Evolutionary conservation across 805 yeast genomes (phyloP).

Genomic region (Metschnikowia dekortorum): DNA sequence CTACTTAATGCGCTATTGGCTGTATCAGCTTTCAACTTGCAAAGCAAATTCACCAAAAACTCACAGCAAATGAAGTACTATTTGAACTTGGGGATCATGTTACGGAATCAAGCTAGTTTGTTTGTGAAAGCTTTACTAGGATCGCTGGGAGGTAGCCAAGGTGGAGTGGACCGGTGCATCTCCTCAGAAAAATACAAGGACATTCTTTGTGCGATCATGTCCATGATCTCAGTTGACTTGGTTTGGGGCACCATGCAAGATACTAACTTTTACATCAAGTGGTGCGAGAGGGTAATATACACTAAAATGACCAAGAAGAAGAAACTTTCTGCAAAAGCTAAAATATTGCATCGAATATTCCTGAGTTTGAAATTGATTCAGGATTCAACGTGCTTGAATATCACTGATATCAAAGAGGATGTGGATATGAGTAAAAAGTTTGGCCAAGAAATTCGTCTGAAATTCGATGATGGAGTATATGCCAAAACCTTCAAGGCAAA

Average conservation of each 20-base stretch:
- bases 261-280: slow-evolving; percentile 67
- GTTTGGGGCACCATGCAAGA: slow-evolving; percentile 91
- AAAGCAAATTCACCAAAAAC: slow-evolving; percentile 63
- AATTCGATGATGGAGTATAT: slow-evolving; percentile 13
- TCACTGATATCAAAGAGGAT: slow-evolving; percentile 33
- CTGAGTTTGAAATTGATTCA: slow-evolving; percentile 71
- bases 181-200: slow-evolving; percentile 72
- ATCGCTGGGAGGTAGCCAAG: slow-evolving; percentile 30
- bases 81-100: slow-evolving; percentile 65
- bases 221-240: slow-evolving; percentile 84
- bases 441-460: slow-evolving; percentile 28
- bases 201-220: slow-evolving; percentile 72
- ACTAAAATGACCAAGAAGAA: slow-evolving; percentile 63
- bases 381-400: slow-evolving; percentile 59
- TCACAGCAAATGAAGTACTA: slow-evolving; percentile 66
- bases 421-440: slow-evolving; percentile 22
- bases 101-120: slow-evolving; percentile 68
- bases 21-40: slow-evolving; percentile 75
- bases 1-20: slow-evolving; percentile 75
- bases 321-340: slow-evolving; percentile 69
- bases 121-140: slow-evolving; percentile 56
- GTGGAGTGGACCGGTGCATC: slow-evolving; percentile 43
- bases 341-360: slow-evolving; percentile 71
- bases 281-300: slow-evolving; percentile 72
- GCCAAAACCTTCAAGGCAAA: slow-evolving; percentile 6